These are phyloP conservation scores for Skeletonema menzelii DNA, from an alignment of 108 stramenopile species.

Conservation along the genomic window DNA sequence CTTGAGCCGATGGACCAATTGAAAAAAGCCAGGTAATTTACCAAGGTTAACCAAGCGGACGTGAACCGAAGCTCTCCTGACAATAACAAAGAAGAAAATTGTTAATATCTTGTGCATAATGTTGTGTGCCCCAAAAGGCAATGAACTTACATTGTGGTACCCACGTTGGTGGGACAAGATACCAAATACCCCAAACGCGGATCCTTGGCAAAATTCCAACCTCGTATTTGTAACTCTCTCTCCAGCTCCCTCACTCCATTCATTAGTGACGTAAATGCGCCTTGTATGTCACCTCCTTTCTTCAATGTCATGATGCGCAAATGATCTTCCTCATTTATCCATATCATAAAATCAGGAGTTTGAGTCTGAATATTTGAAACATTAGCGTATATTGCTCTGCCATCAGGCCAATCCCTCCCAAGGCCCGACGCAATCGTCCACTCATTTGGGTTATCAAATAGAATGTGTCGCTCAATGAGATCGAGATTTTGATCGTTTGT, in stretches of 20 bases:
- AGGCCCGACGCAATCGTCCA: constrained; percentile 75
- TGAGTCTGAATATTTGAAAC: constrained; percentile 35
- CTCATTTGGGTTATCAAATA: constrained; percentile 85
- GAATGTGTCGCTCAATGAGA: constrained; percentile 75
- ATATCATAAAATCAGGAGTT: constrained; percentile 84
- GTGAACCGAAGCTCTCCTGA: constrained; percentile 73
- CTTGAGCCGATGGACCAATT: constrained; percentile 55
- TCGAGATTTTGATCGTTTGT: constrained; percentile 73
- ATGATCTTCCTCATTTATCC: constrained; percentile 94
- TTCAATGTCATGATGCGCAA: constrained; percentile 84
- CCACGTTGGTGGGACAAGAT: constrained; percentile 85
- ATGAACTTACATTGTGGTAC: constrained; percentile 63
- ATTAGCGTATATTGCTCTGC: constrained; percentile 73
- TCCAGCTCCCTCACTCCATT: constrained; percentile 65
- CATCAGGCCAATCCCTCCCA: constrained; percentile 91
- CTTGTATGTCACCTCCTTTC: constrained; percentile 87
- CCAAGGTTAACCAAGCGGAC: constrained; percentile 79
- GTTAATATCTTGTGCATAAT: background rate
- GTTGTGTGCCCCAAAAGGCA: background rate
- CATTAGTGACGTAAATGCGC: constrained; percentile 76
- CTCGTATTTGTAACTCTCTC: constrained; percentile 48
- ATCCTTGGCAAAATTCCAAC: constrained; percentile 59
- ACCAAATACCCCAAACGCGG: constrained; percentile 74
- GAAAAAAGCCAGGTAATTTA: constrained; percentile 62
- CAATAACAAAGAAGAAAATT: background rate